phyloP scores from a whole-genome alignment of 2,329 filamentous ascomycete species.

The Tympanopsis confertula region DNA sequence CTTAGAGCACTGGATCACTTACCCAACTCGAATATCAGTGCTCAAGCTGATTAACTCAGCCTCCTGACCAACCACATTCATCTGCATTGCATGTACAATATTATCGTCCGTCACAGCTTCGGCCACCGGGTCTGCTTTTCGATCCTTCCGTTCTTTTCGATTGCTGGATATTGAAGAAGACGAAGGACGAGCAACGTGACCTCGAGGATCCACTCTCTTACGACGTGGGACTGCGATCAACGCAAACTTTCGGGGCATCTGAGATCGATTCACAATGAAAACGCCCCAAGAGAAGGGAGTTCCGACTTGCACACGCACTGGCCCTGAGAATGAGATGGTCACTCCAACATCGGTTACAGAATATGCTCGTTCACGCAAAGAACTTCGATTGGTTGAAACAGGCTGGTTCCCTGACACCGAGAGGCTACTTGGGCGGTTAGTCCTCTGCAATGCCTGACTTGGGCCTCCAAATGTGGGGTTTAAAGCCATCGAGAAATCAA shows the following conservation, averaged over 20 bases:
- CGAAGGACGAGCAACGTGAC: constrained; percentile 28
- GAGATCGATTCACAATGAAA: constrained; percentile 46
- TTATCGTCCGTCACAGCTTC: constrained; percentile 44
- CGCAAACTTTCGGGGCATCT: constrained; percentile 37
- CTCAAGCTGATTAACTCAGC: constrained; percentile 42
- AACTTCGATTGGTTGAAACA: constrained; percentile 13
- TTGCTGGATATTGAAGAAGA: constrained; percentile 23
- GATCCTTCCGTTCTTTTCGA: constrained; percentile 9
- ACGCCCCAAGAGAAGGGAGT: constrained; percentile 40
- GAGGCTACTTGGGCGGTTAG: constrained; percentile 28
- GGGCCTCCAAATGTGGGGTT: constrained; percentile 32
- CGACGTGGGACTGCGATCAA: constrained; percentile 37
- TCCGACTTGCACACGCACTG: constrained; percentile 32
- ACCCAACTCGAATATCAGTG: constrained; percentile 45
- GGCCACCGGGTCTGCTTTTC: constrained; percentile 22
- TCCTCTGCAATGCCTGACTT: constrained; percentile 28
- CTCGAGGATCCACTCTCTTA: constrained; percentile 23
- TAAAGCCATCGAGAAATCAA: constrained; percentile 31
- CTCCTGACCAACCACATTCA: constrained; percentile 30
- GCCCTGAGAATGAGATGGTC: constrained; percentile 42
- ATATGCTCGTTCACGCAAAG: constrained; percentile 21
- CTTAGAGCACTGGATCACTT: constrained; percentile 13
- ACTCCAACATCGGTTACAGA: constrained; percentile 29
- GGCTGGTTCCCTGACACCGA: constrained; percentile 15
- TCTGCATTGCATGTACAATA: constrained; percentile 40